phyloP scores from a whole-genome alignment of 2,329 filamentous ascomycete genomes.

The Botryotinia narcissicola region DNA sequence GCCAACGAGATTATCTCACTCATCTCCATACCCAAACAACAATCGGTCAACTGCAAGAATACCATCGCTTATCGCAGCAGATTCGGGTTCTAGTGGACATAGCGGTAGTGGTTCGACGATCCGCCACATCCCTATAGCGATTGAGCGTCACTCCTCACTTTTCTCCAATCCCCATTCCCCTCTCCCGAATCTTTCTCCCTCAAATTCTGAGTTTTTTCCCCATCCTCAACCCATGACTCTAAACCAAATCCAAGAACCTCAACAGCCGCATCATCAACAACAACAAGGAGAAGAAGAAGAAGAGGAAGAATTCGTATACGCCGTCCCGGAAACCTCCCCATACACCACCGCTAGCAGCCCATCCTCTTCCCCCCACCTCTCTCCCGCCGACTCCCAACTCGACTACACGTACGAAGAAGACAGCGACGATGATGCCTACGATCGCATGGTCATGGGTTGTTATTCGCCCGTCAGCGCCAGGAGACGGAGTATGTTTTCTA shows the following conservation, averaged over 20 bases:
- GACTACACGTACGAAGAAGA: slow-evolving; percentile 30
- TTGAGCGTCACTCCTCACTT: not conserved
- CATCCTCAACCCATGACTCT: not conserved
- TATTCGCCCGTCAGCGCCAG: slow-evolving; percentile 24
- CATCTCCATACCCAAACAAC: not conserved
- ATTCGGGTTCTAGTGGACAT: not conserved
- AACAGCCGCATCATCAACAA: not conserved
- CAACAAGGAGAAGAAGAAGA: not conserved
- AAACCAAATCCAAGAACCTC: not conserved
- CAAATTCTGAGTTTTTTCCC: not conserved
- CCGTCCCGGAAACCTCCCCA: not conserved
- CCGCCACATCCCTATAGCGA: not conserved
- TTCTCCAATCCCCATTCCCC: not conserved
- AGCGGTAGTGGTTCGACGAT: not conserved
- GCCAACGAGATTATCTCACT: not conserved
- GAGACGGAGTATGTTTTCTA: slow-evolving; percentile 15
- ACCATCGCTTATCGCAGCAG: not conserved
- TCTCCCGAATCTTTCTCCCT: not conserved
- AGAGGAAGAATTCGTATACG: not conserved
- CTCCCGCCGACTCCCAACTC: not conserved
- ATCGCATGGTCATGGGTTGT: slow-evolving; percentile 37
- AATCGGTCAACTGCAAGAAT: not conserved
- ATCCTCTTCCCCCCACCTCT: not conserved
- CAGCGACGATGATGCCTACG: slow-evolving; percentile 38
- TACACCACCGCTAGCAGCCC: not conserved